Evolutionary conservation across 2,329 filamentous ascomycete genomes (phyloP), one percentile per base, ranked within the genome.

Genomic region (Alternaria gansuensis): DNA sequence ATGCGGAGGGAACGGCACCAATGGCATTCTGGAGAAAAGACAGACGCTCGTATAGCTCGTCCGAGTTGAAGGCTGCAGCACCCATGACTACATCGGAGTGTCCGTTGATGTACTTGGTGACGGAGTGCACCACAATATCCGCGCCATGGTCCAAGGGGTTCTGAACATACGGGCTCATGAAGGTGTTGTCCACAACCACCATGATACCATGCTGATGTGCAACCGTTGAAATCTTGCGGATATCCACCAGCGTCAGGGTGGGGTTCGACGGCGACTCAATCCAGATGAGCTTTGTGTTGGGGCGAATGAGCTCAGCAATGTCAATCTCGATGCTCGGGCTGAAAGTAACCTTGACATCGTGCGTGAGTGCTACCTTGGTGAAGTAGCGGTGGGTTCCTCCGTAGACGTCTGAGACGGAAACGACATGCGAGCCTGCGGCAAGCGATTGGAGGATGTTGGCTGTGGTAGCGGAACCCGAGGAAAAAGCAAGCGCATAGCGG

Each of bases 151-250:
- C 90, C 55, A 99, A 87, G 3, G 95, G 95, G 80, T 97, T 98
- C 82, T 99, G 95, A 46, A 99, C 86, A 78, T 98, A 99, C 31
- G 95, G 95, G 62, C 90, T 94, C 75, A 98, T 84, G 84, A 99
- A 99, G 21, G 95, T 99, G 83, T 99, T 99, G 83, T 99, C 95
- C 40, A 99, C 95, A n/a, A 99, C 95, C 41, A 99, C 95, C 75
- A 92, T 84, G 72, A 98, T 92, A 62, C 93, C 94, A 74, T 92
- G 91, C 71, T 89, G 84, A 79, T 98, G 95, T 17, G 95, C 95
- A 54, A 90, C 85, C 28, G 87, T 87, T 28, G 91, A 90, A 39
- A 99, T 90, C 52, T 91, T 89, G 70, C 91, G 85, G 75, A 99
- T 97, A 80, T 99, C 94, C 65, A 98, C 94, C 46, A 99, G 85